Percentiles rank a stretch among this genome's conserved stretches.
phyloP scores from a whole-genome alignment of 2,329 filamentous ascomycete species.

The Neobulgaria alba region DNA sequence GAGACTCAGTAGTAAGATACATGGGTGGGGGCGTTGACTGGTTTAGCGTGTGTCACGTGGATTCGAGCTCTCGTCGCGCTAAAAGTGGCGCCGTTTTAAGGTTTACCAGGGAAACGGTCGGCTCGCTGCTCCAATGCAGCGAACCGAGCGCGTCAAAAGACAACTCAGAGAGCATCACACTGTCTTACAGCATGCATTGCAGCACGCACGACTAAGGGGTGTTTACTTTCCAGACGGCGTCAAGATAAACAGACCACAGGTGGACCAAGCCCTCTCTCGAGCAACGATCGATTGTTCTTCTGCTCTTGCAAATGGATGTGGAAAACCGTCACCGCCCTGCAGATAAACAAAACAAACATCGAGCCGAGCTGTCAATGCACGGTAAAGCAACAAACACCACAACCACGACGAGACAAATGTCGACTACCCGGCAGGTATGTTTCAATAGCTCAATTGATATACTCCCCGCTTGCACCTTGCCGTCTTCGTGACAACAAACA shows the following conservation, averaged over 20 bases:
- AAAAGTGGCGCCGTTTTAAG: background rate
- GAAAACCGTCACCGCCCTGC: background rate
- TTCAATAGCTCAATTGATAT: background rate
- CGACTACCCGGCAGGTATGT: background rate
- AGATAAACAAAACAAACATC: conserved; percentile 4
- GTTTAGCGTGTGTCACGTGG: too few relatives aligned
- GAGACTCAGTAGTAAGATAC: too few relatives aligned
- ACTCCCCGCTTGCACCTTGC: conserved; percentile 2
- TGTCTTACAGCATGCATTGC: conserved; percentile 4
- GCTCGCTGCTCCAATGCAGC: too few relatives aligned
- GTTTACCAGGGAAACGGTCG: too few relatives aligned
- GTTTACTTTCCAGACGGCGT: background rate
- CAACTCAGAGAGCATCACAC: background rate
- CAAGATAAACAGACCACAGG: background rate
- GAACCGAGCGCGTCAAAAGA: background rate
- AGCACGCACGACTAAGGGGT: conserved; percentile 6
- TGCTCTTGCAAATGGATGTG: background rate
- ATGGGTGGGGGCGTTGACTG: too few relatives aligned
- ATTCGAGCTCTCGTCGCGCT: too few relatives aligned
- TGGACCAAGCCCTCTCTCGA: background rate
- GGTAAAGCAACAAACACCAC: conserved; percentile 3
- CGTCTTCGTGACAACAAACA: background rate
- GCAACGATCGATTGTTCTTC: background rate
- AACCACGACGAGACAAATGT: conserved; percentile 1
- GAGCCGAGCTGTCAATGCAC: background rate